Evolutionary conservation across 2,329 filamentous ascomycete genomes (phyloP), one percentile per base, ranked within the genome.

Genomic region (Aspergillus brunneoviolaceus): DNA sequence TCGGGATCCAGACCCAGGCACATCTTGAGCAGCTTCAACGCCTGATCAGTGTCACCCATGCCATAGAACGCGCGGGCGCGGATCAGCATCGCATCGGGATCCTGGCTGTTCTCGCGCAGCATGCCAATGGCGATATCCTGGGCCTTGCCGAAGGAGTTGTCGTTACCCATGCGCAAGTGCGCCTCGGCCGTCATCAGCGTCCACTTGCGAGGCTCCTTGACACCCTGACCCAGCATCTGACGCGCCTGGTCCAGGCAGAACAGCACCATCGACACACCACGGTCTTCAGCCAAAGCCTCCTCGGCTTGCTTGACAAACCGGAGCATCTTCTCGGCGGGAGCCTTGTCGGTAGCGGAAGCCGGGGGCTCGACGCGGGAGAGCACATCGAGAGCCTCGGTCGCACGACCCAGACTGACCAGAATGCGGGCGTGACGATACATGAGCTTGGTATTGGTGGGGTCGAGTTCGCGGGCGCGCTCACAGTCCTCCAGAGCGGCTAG

Each of bases 21-120:
- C 79, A 95, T 91, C 65, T 92, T 87, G 80, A 98, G 95, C 75
- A 96, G 91, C 73, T 94, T 90, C 49, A 96, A 85, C 1, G 95
- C 94, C 82, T 97, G 96, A 2, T 96, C 91, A 71, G 96, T 96
- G 68, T 99, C 95, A 31, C 95, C 95, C 74, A 95, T 91, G 4
- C 88, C 89, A 70, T 98, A 98, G 53, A 96, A 84, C 16, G 92
- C 89, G 64, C 92, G 87, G 25, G 94, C 95, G 51, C 94, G 87
- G 55, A 99, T 85, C 5, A 97, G 91, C 64, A 99, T 81, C 1
- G 94, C 95, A 78, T 99, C 95, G 1, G 95, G 93, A 71, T 99
- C 95, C 73, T 94, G 89, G 74, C 83, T 92, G 80, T 98, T 98
- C 72, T 85, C 83, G 56, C 95, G 87, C 63, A 99, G 82, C 68